Percentiles rank a stretch among this genome's conserved stretches.
phyloP scores from a whole-genome alignment of 352 stramenopile species.

The Pythium periplocum region DNA sequence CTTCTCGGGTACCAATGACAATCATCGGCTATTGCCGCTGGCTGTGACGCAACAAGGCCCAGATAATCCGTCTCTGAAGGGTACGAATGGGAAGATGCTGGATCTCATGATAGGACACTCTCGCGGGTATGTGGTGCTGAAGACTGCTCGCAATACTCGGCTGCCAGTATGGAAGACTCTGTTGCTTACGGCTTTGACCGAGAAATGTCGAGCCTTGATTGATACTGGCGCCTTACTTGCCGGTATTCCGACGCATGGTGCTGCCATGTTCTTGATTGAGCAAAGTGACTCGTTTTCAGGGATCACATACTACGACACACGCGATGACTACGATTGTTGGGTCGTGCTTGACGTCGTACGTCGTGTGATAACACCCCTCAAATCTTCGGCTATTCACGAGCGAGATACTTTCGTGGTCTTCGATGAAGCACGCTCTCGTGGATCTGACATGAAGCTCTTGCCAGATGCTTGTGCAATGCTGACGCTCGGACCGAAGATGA shows the following conservation, averaged over 20 bases:
- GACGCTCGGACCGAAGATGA: slow-evolving; percentile 80
- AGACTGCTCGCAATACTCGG: neutral
- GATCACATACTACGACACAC: slow-evolving; percentile 82
- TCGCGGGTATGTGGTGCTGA: slow-evolving; percentile 29
- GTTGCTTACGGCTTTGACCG: slow-evolving; percentile 29
- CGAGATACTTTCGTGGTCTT: slow-evolving; percentile 90
- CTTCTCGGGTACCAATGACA: slow-evolving; percentile 91
- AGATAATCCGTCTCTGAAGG: slow-evolving; percentile 34
- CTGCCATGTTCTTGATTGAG: slow-evolving; percentile 35
- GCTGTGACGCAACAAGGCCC: slow-evolving; percentile 64
- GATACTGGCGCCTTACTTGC: slow-evolving; percentile 82
- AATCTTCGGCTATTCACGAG: slow-evolving; percentile 65
- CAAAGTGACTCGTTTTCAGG: slow-evolving; percentile 15
- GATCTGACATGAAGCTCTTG: slow-evolving; percentile 85
- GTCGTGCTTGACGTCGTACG: slow-evolving; percentile 66
- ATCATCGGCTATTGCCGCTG: slow-evolving; percentile 66
- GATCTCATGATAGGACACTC: slow-evolving; percentile 46
- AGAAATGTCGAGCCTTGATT: slow-evolving; percentile 61
- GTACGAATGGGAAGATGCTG: slow-evolving; percentile 87
- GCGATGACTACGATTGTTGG: slow-evolving; percentile 52
- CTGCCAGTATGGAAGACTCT: slow-evolving; percentile 35
- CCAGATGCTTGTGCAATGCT: slow-evolving; percentile 64
- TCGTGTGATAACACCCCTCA: slow-evolving; percentile 29
- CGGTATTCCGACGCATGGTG: slow-evolving; percentile 42
- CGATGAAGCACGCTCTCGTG: slow-evolving; percentile 85